Conservation (phyloP, 352 stramenopile species). For the Phytophthora podocarpi region DNA sequence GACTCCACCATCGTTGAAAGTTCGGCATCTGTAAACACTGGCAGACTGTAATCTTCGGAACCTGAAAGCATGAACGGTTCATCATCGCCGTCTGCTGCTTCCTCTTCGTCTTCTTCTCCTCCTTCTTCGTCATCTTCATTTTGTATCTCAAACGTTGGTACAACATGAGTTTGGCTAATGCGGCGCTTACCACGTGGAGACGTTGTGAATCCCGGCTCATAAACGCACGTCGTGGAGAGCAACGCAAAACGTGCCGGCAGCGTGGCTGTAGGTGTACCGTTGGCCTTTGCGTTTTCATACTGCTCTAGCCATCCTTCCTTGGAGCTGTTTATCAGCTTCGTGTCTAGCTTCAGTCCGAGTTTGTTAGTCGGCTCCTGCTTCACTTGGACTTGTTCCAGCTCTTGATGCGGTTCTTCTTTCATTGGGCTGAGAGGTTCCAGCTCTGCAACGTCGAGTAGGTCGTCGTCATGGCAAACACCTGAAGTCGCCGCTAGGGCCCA, state of each 20-base stretch:
- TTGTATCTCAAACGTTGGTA: constrained; percentile 13
- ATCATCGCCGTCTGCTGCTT: constrained; percentile 13
- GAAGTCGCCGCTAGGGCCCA: constrained; percentile 25
- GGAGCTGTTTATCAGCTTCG: constrained; percentile 17
- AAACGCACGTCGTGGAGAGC: constrained; percentile 38
- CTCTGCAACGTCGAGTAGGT: constrained; percentile 32
- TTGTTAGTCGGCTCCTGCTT: constrained; percentile 19
- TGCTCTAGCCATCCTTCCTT: constrained; percentile 23
- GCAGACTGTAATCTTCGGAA: constrained; percentile 38
- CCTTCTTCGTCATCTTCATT: constrained; percentile 17
- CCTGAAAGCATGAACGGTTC: constrained; percentile 38
- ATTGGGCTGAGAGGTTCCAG: constrained; percentile 37
- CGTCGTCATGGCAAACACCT: constrained; percentile 30
- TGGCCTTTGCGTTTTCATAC: constrained; percentile 22
- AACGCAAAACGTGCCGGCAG: constrained; percentile 36
- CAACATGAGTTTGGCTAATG: constrained; percentile 30
- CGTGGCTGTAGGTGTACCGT: constrained; percentile 33
- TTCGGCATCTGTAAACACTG: constrained; percentile 51
- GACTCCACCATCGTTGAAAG: constrained; percentile 44
- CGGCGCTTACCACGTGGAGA: constrained; percentile 43
- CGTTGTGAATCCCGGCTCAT: constrained; percentile 38
- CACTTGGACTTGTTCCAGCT: constrained; percentile 12
- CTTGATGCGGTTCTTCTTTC: constrained; percentile 27
- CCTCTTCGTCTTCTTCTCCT: constrained; percentile 18
- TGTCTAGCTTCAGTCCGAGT: constrained; percentile 28